Evolutionary conservation across 257 asterid genomes (phyloP), one percentile per base, ranked within the genome.

Genomic region (Ocimum tenuiflorum): DNA sequence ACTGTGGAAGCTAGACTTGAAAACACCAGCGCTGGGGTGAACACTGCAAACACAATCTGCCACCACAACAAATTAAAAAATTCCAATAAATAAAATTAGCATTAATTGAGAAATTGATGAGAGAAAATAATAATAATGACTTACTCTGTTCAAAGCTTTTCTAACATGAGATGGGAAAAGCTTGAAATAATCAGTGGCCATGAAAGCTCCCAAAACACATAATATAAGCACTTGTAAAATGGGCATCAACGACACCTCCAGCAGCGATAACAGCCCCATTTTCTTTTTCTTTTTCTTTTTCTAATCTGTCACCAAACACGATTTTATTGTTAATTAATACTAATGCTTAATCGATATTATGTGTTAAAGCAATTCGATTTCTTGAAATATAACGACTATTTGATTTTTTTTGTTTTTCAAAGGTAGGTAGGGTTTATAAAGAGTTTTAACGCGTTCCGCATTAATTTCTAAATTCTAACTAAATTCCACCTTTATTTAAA

Each of bases 181-280:
- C 4, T 84, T 81, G 64, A 91, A 73, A 68, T 84, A 78, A 52
- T 91, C 91, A 35, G 95, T 72, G 0, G 98, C 95, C 95, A 91
- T 79, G 58, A 85, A 13, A 75, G 96, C 96, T 74, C 98, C 98
- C 60, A 89, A 60, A 3, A 70, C 6, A 52, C 96, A 78, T 29
- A 91, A 61, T 4, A 91, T 33, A 8, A 91, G 83, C 15, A 91
- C 88, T 66, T 91, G 92, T 19, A 91, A 0, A 33, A 89, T 84
- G 59, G 98, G 98, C 96, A 87, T 91, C 9, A 95, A 80, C 39
- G 98, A 88, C 89, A 82, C 96, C 68, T 81, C 87, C 50, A 91
- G 77, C 51, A 91, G 59, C 7, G 89, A 71, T 79, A 72, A 74
- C 52, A 91, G 69, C 17, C 95, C 96, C 96, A 91, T 91, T 70